A percentile compares a stretch with the other conserved stretches of the same genome.
phyloP scores from a whole-genome alignment of 768 basidiomycete genomes.

The Suillus ampliporus region DNA sequence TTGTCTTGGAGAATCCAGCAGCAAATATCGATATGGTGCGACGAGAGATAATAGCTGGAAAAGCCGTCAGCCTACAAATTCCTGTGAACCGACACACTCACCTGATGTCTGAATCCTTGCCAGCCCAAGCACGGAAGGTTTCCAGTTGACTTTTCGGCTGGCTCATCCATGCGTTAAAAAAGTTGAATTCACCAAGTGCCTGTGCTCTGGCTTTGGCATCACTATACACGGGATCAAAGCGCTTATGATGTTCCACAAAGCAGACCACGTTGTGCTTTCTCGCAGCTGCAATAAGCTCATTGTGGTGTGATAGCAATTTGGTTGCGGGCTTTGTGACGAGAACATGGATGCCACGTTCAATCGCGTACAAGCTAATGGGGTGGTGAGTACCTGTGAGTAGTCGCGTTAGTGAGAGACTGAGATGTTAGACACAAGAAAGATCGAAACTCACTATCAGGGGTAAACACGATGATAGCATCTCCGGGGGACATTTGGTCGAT shows the following conservation, averaged over 20 bases:
- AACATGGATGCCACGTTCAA: slow-evolving; percentile 85
- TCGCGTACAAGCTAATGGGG: slow-evolving; percentile 84
- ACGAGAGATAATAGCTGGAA: slow-evolving; percentile 89
- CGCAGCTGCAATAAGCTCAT: slow-evolving; percentile 75
- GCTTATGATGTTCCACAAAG: slow-evolving; percentile 95
- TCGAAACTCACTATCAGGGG: slow-evolving; percentile 75
- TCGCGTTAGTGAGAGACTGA: not conserved
- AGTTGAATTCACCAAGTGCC: slow-evolving; percentile 89
- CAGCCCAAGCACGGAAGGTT: slow-evolving; percentile 95
- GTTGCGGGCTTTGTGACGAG: slow-evolving; percentile 94
- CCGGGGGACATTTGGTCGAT: slow-evolving; percentile 80
- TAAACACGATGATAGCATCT: slow-evolving; percentile 92
- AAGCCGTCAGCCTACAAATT: not conserved
- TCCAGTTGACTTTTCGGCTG: slow-evolving; percentile 95
- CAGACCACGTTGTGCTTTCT: slow-evolving; percentile 82
- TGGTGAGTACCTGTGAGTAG: slow-evolving; percentile 71
- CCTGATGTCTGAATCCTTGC: slow-evolving; percentile 94
- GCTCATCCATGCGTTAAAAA: slow-evolving; percentile 97
- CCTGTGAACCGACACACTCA: slow-evolving; percentile 23
- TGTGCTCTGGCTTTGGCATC: slow-evolving; percentile 84
- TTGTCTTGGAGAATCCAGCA: slow-evolving; percentile 84
- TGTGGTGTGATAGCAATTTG: slow-evolving; percentile 83
- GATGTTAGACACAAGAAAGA: not conserved
- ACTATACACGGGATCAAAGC: slow-evolving; percentile 91
- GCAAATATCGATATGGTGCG: slow-evolving; percentile 91